Conservation (phyloP, 2,329 filamentous ascomycete genomes). For the Leptodontidium sp. region DNA sequence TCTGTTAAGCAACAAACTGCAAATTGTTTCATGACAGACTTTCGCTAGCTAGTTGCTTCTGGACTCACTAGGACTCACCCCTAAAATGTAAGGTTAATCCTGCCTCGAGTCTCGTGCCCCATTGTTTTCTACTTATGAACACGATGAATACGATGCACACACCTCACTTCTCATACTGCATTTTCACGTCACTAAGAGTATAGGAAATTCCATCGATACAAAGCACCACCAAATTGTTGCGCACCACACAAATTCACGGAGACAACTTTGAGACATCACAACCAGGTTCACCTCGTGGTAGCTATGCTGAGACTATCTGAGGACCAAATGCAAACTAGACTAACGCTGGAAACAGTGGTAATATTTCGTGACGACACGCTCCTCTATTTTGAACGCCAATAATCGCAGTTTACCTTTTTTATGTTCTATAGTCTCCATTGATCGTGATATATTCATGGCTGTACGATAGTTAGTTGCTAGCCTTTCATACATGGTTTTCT, state of each 20-base stretch:
- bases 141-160: too few relatives aligned
- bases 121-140: too few relatives aligned
- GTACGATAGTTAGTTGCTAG: slow-evolving; percentile 32
- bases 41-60: not conserved
- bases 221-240: not conserved
- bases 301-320: not conserved
- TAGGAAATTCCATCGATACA: too few relatives aligned
- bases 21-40: too few relatives aligned
- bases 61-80: not conserved
- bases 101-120: not conserved
- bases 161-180: too few relatives aligned
- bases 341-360: not conserved
- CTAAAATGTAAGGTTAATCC: not conserved
- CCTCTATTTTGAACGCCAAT: slow-evolving; percentile 9
- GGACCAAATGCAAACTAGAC: not conserved
- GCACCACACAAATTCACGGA: not conserved
- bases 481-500: slow-evolving; percentile 33
- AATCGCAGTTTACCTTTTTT: slow-evolving; percentile 5
- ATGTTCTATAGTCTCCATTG: slow-evolving; percentile 74
- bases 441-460: slow-evolving; percentile 73
- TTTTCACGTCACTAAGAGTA: too few relatives aligned
- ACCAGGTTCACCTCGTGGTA: not conserved
- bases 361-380: not conserved
- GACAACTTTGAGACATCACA: not conserved
- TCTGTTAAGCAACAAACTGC: too few relatives aligned